phyloP scores from a whole-genome alignment of 257 asterid genomes.

The Marsdenia floribunda region DNA sequence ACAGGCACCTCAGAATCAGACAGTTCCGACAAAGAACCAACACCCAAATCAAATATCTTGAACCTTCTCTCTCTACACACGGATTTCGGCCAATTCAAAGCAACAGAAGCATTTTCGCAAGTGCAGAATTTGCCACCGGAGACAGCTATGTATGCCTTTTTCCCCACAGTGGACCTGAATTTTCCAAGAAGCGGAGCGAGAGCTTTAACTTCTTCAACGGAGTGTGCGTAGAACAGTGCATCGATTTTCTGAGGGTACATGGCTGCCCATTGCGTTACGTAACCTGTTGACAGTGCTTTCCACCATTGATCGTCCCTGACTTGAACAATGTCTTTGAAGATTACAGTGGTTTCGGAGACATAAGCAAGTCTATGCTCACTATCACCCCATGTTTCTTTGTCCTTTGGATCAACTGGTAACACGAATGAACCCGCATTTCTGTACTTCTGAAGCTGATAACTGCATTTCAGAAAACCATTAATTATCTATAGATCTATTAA shows the following conservation, averaged over 20 bases:
- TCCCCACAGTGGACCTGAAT: conserved; percentile 64
- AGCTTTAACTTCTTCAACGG: conserved; percentile 61
- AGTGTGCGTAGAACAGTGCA: conserved; percentile 83
- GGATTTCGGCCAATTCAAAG: conserved; percentile 65
- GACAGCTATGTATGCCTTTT: conserved; percentile 77
- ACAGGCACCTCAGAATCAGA: conserved; percentile 77
- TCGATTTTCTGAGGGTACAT: conserved; percentile 91
- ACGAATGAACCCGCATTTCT: conserved; percentile 86
- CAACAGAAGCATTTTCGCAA: conserved; percentile 72
- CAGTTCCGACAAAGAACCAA: conserved; percentile 51
- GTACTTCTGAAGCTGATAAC: conserved; percentile 96
- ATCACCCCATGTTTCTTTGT: conserved; percentile 97
- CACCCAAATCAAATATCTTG: conserved; percentile 82
- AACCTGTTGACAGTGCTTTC: conserved; percentile 92
- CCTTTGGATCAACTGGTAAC: conserved; percentile 70
- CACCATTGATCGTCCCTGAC: conserved; percentile 96
- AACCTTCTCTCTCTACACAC: conserved; percentile 81
- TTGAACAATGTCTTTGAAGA: conserved; percentile 82
- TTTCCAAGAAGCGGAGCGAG: conserved; percentile 81
- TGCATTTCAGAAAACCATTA: conserved; percentile 23
- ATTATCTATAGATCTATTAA: no score
- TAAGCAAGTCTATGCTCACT: conserved; percentile 90
- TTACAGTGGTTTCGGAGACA: conserved; percentile 88
- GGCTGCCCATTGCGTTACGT: conserved; percentile 87
- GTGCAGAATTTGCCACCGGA: conserved; percentile 84